Percentiles rank a stretch among this genome's conserved stretches.
phyloP scores from a whole-genome alignment of 2,329 filamentous ascomycete genomes.

The Fusarium citri region DNA sequence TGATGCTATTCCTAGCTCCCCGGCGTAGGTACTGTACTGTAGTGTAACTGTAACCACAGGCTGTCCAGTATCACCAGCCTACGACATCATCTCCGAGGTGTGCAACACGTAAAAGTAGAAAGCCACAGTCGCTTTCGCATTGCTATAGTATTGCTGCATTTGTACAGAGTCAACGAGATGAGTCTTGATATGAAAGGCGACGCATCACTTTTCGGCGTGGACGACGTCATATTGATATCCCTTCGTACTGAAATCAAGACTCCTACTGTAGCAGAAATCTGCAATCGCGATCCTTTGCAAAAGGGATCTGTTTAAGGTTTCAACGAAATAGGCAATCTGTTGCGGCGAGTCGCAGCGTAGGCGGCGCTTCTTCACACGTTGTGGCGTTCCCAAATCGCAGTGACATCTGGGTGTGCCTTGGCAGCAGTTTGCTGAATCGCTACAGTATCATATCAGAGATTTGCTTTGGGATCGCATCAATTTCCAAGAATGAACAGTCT shows the following conservation, averaged over 20 bases:
- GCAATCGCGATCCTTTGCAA: conserved; percentile 16
- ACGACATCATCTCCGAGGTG: conserved; percentile 16
- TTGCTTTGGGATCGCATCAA: neutral
- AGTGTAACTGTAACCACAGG: neutral
- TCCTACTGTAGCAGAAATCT: neutral
- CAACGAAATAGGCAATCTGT: conserved; percentile 23
- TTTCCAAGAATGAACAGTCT: conserved; percentile 8
- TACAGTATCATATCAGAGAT: neutral
- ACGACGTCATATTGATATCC: conserved; percentile 23
- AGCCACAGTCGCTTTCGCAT: conserved; percentile 28
- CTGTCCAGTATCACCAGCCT: neutral
- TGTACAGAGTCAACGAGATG: neutral
- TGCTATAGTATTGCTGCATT: neutral
- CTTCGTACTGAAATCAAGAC: neutral
- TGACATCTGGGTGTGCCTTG: conserved; percentile 26
- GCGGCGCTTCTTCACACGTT: conserved; percentile 21
- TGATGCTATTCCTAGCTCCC: conserved; percentile 36
- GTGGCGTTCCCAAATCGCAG: conserved; percentile 9
- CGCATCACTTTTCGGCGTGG: conserved; percentile 2
- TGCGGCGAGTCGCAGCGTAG: conserved; percentile 26
- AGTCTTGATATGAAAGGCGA: conserved; percentile 9
- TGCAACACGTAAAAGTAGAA: conserved; percentile 11
- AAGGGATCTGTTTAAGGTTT: conserved; percentile 9
- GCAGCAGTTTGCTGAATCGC: neutral
- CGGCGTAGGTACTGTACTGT: neutral